A percentile compares a stretch with the other conserved stretches of the same genome.
Conservation (phyloP, 345 rosid genomes). For the Geranium rotundifolium region DNA sequence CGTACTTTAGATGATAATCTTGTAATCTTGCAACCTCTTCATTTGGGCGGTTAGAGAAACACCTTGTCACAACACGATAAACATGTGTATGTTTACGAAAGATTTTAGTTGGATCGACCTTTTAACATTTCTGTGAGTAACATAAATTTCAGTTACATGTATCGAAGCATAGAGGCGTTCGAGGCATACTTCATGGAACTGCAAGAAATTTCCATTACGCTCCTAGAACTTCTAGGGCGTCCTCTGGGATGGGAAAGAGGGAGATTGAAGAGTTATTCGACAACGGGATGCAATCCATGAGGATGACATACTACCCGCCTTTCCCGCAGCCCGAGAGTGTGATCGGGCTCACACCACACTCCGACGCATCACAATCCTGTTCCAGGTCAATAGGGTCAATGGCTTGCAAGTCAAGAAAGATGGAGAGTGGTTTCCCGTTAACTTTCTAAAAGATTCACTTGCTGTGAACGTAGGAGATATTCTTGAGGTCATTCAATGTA, state of each 20-base stretch:
- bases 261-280: slow-evolving; percentile 25
- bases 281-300: slow-evolving; percentile 23
- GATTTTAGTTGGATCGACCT: too few species aligned
- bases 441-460: slow-evolving; percentile 10
- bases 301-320: slow-evolving; percentile 21
- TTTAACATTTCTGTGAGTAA: too few species aligned
- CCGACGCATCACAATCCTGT: slow-evolving; percentile 19
- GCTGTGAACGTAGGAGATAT: slow-evolving; percentile 21
- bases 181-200: slow-evolving; percentile 17
- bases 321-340: slow-evolving; percentile 17
- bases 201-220: slow-evolving; percentile 19
- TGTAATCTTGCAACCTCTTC: too few species aligned
- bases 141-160: background rate
- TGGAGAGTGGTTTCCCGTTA: slow-evolving; percentile 15
- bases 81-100: too few species aligned
- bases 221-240: slow-evolving; percentile 14
- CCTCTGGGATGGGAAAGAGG: slow-evolving; percentile 11
- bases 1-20: too few species aligned
- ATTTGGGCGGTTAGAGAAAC: too few species aligned
- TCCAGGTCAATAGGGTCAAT: slow-evolving; percentile 15
- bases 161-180: slow-evolving; percentile 7
- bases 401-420: slow-evolving; percentile 22
- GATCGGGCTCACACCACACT: slow-evolving; percentile 17
- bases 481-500: too few species aligned
- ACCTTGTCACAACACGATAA: too few species aligned